Base-by-base conservation (phyloP, 345 rosid genomes). In the Populus deltoides region DNA sequence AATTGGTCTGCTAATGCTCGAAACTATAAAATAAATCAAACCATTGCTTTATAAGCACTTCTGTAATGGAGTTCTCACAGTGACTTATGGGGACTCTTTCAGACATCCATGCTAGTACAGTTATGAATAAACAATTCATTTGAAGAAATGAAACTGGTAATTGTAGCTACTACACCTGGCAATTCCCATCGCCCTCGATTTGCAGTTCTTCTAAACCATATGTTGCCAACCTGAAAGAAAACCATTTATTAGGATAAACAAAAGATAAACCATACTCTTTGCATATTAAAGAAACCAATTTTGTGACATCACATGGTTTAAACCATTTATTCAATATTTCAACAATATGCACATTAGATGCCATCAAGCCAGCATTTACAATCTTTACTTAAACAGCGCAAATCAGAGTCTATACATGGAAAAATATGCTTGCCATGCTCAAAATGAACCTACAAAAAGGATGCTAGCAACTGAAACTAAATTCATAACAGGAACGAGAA, bases 1-100 rank as follows among this genome's bases (percentile, higher is more conserved):
- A 93, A 81, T 84, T 95, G 99, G 86, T 95, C 99, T 70, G 99
- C 94, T 80, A 95, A 81, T 71, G 99, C 98, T 83, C 98, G 95
- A 80, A 95, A 95, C 99, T 95, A 86, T 70, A 16, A 66, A 38
- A 59, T 9, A 39, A 68, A 71, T 24, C 29, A 73, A 76, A 51
- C 10, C 33, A 59, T 22, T 27, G 6, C 16, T 70, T 51, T 65
- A 55, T 18, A 78, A 51, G 73, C 36, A 43, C 1, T 31, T 47
- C 1, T 5, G 13, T 24, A n/a, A n/a, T n/a, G 38, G 36, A 33
- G 24, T 31, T 71, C 36, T 25, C 33, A n/a, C 1, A 31, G 39
- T 45, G 17, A 65, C n/a, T 10, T 35, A 0, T 13, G 12, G 55
- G 55, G 9, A 24, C 33, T 8, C 63, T 2, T n/a, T 24, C 33